phyloP scores from a whole-genome alignment of 2,329 filamentous ascomycete species.

The Mycosphaerella sp. region DNA sequence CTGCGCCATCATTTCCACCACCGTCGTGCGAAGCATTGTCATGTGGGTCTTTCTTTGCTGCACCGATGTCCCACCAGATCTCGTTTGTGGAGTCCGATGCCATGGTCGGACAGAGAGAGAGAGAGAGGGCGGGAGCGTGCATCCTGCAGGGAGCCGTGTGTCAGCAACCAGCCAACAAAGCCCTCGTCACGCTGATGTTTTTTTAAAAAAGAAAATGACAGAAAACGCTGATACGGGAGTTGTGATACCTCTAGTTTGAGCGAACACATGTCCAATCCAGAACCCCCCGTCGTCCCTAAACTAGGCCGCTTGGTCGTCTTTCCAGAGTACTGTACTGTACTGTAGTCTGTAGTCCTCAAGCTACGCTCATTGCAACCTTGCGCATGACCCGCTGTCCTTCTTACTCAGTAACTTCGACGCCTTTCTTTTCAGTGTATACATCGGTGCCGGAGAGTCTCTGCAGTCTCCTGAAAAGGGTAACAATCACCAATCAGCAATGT shows the following conservation, averaged over 20 bases:
- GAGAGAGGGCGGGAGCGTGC: neutral
- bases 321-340: no score
- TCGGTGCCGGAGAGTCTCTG: conserved; percentile 14
- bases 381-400: conserved; percentile 9
- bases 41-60: no score
- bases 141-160: conserved; percentile 6
- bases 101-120: neutral
- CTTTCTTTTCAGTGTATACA: conserved; percentile 21
- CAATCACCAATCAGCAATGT: no score
- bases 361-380: conserved; percentile 4
- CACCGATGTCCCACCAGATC: conserved; percentile 6
- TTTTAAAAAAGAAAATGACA: neutral
- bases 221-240: conserved; percentile 1
- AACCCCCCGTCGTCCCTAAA: no score
- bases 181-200: neutral
- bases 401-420: conserved; percentile 11
- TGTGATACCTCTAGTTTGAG: conserved; percentile 11
- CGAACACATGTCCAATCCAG: no score
- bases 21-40: no score
- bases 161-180: conserved; percentile 2
- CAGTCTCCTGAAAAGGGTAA: no score
- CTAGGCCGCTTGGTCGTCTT: no score
- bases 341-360: no score
- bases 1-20: no score
- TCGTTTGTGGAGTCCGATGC: neutral